Evolutionary conservation across 2,329 filamentous ascomycete genomes (phyloP).

Genomic region (Sclerotinia sclerotiorum): DNA sequence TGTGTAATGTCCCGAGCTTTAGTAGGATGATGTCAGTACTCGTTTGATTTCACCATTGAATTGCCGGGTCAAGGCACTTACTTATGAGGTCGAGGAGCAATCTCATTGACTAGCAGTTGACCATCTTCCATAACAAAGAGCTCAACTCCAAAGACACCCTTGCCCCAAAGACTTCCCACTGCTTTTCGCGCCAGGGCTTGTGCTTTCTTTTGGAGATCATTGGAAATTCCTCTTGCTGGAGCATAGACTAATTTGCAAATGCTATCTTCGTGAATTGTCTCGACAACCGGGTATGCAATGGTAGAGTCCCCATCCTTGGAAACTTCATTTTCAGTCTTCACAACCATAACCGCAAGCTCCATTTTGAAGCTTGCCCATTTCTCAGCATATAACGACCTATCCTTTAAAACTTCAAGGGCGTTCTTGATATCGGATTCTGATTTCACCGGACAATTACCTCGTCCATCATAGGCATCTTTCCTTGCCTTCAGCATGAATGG

Average conservation of each 20-base stretch:
- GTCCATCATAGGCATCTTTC: slow-evolving; percentile 90
- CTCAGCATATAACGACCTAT: slow-evolving; percentile 63
- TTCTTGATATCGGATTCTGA: slow-evolving; percentile 58
- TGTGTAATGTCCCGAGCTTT: slow-evolving; percentile 79
- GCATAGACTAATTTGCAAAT: slow-evolving; percentile 92
- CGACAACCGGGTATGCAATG: slow-evolving; percentile 82
- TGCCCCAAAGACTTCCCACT: slow-evolving; percentile 76
- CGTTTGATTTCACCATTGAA: no score
- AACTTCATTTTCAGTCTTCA: slow-evolving; percentile 73
- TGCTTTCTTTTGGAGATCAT: slow-evolving; percentile 61
- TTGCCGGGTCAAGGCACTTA: background rate
- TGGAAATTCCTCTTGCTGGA: slow-evolving; percentile 71
- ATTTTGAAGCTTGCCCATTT: slow-evolving; percentile 82
- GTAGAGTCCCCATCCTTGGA: slow-evolving; percentile 49
- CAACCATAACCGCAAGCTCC: slow-evolving; percentile 92
- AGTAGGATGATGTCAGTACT: slow-evolving; percentile 57
- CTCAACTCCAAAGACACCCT: slow-evolving; percentile 94
- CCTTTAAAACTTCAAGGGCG: slow-evolving; percentile 69
- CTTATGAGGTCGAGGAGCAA: slow-evolving; percentile 37
- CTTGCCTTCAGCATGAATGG: slow-evolving; percentile 92
- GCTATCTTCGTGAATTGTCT: slow-evolving; percentile 92
- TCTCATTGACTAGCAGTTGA: slow-evolving; percentile 63
- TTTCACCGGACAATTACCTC: slow-evolving; percentile 68
- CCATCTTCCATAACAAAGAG: slow-evolving; percentile 82
- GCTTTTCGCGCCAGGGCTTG: slow-evolving; percentile 77